Base-by-base conservation (phyloP, 345 rosid genomes). In the Pugionium cornutum region DNA sequence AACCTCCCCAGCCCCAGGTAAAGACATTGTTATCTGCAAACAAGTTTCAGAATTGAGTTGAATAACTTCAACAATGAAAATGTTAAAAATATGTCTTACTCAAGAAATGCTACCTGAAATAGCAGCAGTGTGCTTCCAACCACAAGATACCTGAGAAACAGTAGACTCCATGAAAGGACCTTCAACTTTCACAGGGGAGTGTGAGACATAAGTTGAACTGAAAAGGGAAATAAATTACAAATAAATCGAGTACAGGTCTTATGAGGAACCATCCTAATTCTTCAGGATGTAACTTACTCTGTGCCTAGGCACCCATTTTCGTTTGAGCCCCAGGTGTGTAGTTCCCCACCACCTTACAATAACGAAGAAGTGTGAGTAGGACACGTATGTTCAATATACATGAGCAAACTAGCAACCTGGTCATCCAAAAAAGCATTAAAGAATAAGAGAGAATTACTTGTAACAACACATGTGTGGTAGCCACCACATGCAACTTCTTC, bases 1-100 rank as follows among this genome's bases (percentile, higher is more conserved):
- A 83, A 61, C 99, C 99, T 76, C 96, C 97, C 99, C 92, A 90
- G 33, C 96, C 99, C 99, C 99, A 90, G 35, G 92, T 85, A 75
- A 84, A 86, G 37, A 90, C 75, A 27, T 80, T 88, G 61, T 90
- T 90, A 65, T 77, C 99, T 89, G 81, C 49, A 64, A 11, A 9
- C 42, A 73, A 43, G 62, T 25, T 52, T 51, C 62, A 46, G 32
- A 53, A 54, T 3, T 34, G 58, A 29, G 54, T 41, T 9, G 32
- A 27, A 61, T 41, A 39, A 47, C 45, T 60, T 40, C 34, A n/a
- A 59, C 51, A 54, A 8, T 11, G 36, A 9, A 7, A 46, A 48
- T 9, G 28, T 34, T 3, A 34, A 18, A 11, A 42, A 6, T 1
- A 6, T 39, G 8, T 3, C 56, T 31, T 33, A 63, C 53, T 2